Evolutionary conservation across 2,329 filamentous ascomycete genomes (phyloP), one percentile per base, ranked within the genome.

Genomic region (Bipolaris zeicola): DNA sequence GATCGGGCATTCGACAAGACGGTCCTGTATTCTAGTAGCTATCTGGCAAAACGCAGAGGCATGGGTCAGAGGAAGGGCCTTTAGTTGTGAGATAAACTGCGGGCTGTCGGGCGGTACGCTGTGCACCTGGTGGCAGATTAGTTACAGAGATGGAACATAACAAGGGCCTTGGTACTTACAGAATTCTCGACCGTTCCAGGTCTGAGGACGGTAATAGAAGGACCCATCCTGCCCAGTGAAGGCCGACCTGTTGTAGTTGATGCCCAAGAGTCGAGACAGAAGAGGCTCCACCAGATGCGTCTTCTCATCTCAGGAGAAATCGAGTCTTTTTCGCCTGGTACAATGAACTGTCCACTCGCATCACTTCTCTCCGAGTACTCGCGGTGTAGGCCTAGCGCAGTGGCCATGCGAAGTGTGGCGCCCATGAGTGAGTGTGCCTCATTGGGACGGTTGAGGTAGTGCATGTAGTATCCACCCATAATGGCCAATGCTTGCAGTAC

Each of bases 31-130:
- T 58, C 86, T 85, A 0, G 89, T 91, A 18, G 89, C 87, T 57
- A 94, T 89, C 72, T 89, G 89, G 77, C 89, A 91, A 75, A 93
- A 93, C 48, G 87, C 86, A 61, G 91, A 88, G 71, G 90, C 91
- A 74, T 93, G 88, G 26, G 90, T 85, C 14, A 92, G 76, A 0
- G 89, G 89, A 3, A 92, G 80, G 52, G 90, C 86, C 52, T 87
- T 86, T 1, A 87, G 82, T 45, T 89, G 87, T 47, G 81, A 80
- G 68, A 82, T 66, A 57, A 73, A 72, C 34, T 75, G 68, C 13
- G 69, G 67, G 46, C 72, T 74, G 42, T 72, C 74, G 38, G 72
- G 68, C 7, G 65, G 69, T 42, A 73, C 60, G 11, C 51, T 57
- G 14, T 60, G 64, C 16, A 62, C 50, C 66, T 68, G 2, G 10